These are phyloP conservation scores for Rhizophlyctis rosea DNA, from an alignment of 192 early-diverging fungal genomes.

Conservation along the genomic window DNA sequence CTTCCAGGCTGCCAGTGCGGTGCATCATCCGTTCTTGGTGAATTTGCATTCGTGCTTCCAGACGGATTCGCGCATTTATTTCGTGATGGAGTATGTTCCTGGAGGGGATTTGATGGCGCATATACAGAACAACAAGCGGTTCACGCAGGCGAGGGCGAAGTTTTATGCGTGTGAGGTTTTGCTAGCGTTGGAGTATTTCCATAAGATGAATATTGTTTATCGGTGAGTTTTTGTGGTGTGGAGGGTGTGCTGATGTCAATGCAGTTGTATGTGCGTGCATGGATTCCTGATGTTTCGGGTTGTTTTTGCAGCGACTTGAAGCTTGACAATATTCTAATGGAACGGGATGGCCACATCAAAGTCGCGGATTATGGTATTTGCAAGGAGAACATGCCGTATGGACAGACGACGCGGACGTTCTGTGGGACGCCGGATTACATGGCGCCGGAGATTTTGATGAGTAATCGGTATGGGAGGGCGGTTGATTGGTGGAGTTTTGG, in stretches of 20 bases:
- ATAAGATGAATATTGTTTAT: conserved; percentile 90
- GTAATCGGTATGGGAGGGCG: conserved; percentile 86
- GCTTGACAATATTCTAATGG: conserved; percentile 91
- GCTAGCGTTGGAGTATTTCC: conserved; percentile 92
- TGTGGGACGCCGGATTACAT: conserved; percentile 95
- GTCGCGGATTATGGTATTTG: conserved; percentile 98
- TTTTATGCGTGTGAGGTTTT: conserved; percentile 97
- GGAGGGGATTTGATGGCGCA: conserved; percentile 99
- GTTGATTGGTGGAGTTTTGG: conserved; percentile 99
- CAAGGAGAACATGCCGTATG: conserved; percentile 72
- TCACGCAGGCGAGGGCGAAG: conserved; percentile 86
- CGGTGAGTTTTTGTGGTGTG: conserved; percentile 48
- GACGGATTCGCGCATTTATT: conserved; percentile 86
- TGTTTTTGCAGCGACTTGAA: conserved; percentile 75
- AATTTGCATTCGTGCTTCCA: conserved; percentile 96
- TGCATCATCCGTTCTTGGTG: conserved; percentile 91
- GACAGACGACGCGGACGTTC: conserved; percentile 49
- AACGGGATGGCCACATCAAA: conserved; percentile 91
- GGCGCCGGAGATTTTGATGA: conserved; percentile 93
- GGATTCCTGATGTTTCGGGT: no score
- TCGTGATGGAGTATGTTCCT: conserved; percentile 97
- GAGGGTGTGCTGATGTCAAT: no score
- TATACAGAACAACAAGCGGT: conserved; percentile 83
- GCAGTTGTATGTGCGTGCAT: no score
- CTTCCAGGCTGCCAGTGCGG: conserved; percentile 82